These are phyloP conservation scores for Thuja plicata DNA, from an alignment of 83 land plant species.

Conservation along the genomic window DNA sequence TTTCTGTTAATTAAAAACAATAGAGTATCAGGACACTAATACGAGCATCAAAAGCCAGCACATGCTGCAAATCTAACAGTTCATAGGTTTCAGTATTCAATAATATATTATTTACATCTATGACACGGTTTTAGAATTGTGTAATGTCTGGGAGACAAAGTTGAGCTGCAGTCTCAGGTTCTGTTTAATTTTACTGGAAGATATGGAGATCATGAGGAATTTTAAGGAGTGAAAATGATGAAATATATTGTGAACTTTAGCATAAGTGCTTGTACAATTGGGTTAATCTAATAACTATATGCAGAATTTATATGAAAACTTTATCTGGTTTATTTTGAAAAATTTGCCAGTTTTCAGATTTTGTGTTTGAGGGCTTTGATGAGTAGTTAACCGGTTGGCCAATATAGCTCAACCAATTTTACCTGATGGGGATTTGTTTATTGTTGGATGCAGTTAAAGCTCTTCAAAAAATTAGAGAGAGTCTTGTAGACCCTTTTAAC, in stretches of 20 bases:
- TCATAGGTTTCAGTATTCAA: no score
- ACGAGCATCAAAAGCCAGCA: no score
- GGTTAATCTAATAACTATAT: not conserved
- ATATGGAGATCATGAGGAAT: no score
- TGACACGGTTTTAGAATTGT: no score
- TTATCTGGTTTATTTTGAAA: not conserved
- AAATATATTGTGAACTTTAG: not conserved
- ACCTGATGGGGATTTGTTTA: not conserved
- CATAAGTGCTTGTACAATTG: not conserved
- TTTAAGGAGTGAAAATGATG: no score
- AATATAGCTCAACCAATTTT: not conserved
- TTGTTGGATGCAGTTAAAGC: constrained; percentile 23
- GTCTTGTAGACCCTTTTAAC: constrained; percentile 20
- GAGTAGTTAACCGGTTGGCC: not conserved
- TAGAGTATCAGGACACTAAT: no score
- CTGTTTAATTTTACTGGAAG: no score
- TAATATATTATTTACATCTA: no score
- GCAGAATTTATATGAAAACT: not conserved
- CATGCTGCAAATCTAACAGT: no score
- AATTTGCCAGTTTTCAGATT: not conserved
- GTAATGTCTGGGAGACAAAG: no score
- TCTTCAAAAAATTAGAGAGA: constrained; percentile 11
- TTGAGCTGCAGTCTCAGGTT: no score
- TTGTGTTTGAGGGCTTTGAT: not conserved
- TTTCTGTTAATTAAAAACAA: no score